A percentile compares a stretch with the other conserved stretches of the same genome.
Conservation (phyloP, 1,284 basidiomycete genomes). For the Malassezia furfur region DNA sequence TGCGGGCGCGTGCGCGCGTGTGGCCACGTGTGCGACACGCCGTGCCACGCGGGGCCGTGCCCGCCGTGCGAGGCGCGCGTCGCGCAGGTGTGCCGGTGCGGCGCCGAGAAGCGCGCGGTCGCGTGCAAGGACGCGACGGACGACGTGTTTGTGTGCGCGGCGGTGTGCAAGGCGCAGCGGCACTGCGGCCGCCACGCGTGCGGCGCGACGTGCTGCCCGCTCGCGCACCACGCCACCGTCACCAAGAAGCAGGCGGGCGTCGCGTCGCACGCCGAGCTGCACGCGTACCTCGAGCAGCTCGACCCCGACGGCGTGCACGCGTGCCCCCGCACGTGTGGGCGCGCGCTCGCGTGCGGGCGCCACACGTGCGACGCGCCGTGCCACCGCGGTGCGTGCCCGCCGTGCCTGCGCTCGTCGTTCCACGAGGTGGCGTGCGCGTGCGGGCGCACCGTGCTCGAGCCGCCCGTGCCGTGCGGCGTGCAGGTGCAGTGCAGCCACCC, state of each 20-base stretch:
- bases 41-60: slow-evolving; percentile 37
- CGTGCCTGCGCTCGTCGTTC: slow-evolving; percentile 43
- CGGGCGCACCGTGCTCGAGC: slow-evolving; percentile 43
- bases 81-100: slow-evolving; percentile 44
- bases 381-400: slow-evolving; percentile 43
- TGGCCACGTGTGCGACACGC: slow-evolving; percentile 31
- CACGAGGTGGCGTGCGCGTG: slow-evolving; percentile 43
- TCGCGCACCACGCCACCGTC: slow-evolving; percentile 36
- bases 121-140: slow-evolving; percentile 21
- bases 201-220: slow-evolving; percentile 36
- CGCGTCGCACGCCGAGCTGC: slow-evolving; percentile 19
- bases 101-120: slow-evolving; percentile 34
- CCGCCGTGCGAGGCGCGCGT: slow-evolving; percentile 35
- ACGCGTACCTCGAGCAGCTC: slow-evolving; percentile 18
- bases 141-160: slow-evolving; percentile 20
- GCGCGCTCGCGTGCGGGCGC: slow-evolving; percentile 34
- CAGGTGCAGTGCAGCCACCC: slow-evolving; percentile 39
- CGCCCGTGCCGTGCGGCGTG: slow-evolving; percentile 44
- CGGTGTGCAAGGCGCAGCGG: slow-evolving; percentile 33
- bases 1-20: slow-evolving; percentile 30
- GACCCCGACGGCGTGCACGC: slow-evolving; percentile 43
- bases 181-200: slow-evolving; percentile 41
- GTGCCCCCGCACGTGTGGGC: slow-evolving; percentile 33
- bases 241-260: slow-evolving; percentile 15
- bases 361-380: slow-evolving; percentile 40